Conservation (phyloP, 2,329 filamentous ascomycete genomes). For the Hymenoscyphus fructigenus region DNA sequence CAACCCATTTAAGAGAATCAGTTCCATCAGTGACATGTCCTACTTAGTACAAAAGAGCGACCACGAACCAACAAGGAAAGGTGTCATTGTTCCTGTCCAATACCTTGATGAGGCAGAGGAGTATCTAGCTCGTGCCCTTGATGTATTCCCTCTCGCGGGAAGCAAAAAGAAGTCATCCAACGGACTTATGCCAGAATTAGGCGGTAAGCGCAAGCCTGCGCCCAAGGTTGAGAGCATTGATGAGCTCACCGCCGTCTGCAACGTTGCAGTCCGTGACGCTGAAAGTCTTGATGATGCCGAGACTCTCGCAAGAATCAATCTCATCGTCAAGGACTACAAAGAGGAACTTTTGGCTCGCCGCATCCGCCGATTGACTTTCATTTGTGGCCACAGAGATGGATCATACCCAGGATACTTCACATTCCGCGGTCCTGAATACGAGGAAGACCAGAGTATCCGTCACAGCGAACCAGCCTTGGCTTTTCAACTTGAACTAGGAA, state of each 20-base stretch:
- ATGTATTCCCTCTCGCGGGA: conserved; percentile 67
- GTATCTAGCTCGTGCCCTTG: conserved; percentile 76
- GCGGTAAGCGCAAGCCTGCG: conserved; percentile 65
- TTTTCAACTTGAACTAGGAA: conserved; percentile 95
- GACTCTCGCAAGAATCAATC: conserved; percentile 70
- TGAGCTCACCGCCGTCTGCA: conserved; percentile 88
- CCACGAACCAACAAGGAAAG: conserved; percentile 80
- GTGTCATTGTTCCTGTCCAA: conserved; percentile 89
- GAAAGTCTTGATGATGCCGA: conserved; percentile 82
- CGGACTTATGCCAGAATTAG: conserved; percentile 70
- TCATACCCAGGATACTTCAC: conserved; percentile 97
- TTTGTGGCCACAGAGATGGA: conserved; percentile 91
- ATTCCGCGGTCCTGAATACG: conserved; percentile 88
- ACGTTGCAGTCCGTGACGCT: conserved; percentile 85
- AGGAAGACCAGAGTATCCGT: conserved; percentile 92
- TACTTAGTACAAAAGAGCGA: conserved; percentile 74
- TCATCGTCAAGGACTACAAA: conserved; percentile 77
- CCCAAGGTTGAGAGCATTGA: conserved; percentile 60
- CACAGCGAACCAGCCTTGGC: conserved; percentile 95
- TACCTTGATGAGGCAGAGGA: conserved; percentile 96
- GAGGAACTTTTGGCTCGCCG: conserved; percentile 77
- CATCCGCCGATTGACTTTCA: conserved; percentile 90
- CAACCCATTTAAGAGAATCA: conserved; percentile 74
- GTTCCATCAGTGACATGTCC: conserved; percentile 95
- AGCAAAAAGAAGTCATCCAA: conserved; percentile 55